A percentile compares a stretch with the other conserved stretches of the same genome.
phyloP scores from a whole-genome alignment of 306 rosid genomes.

The Potentilla sterilis region DNA sequence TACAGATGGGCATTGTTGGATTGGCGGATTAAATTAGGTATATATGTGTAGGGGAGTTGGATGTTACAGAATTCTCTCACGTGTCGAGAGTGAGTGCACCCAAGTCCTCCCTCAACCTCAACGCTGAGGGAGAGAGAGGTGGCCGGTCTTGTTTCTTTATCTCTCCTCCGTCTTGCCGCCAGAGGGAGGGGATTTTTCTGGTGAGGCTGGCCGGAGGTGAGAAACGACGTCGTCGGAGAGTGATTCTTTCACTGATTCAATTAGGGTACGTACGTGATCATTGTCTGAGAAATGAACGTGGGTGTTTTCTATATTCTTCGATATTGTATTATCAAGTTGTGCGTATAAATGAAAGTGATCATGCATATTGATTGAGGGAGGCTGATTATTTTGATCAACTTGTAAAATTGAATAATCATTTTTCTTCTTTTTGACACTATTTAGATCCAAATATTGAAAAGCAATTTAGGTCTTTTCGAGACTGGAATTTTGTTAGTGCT shows the following conservation, averaged over 20 bases:
- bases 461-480: background rate
- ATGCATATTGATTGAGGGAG: background rate
- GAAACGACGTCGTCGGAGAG: constrained; percentile 7
- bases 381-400: background rate
- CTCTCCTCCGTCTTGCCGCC: background rate
- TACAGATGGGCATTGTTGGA: background rate
- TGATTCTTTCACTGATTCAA: background rate
- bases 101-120: background rate
- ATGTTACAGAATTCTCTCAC: background rate
- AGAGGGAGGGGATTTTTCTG: background rate
- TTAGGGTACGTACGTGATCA: constrained; percentile 11
- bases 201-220: background rate
- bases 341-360: constrained; percentile 12
- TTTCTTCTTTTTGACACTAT: constrained; percentile 1
- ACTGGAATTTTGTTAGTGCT: background rate
- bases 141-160: background rate
- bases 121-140: background rate
- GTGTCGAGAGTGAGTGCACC: background rate
- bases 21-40: background rate
- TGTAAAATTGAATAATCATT: background rate
- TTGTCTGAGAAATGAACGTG: background rate
- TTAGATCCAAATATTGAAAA: background rate
- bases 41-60: background rate
- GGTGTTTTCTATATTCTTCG: background rate
- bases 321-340: constrained; percentile 2